Base-by-base conservation (phyloP, 140 eudicot genomes). In the Ambrosia hybrid region DNA sequence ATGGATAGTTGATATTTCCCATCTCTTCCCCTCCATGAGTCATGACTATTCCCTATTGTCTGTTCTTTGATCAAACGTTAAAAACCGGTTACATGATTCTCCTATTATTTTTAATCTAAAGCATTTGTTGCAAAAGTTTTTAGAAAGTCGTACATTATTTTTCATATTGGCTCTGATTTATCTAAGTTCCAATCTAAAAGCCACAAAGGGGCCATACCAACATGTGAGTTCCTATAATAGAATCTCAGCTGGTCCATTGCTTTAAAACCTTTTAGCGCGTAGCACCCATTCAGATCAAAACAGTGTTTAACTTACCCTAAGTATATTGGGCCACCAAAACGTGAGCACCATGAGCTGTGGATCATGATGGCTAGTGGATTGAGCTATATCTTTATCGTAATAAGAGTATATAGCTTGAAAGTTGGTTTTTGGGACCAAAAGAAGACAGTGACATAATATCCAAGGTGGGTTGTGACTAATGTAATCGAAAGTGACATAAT, bases 361-460 rank as follows among this genome's bases (percentile, higher is more conserved):
- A 36, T 57, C 37, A 14, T n/a, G 49, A 21, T 70, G 59, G 75
- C 36, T 76, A 37, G 58, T 37, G 57, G 51, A 55, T 61, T 58
- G 64, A 57, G 68, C 57, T 72, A 48, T 48, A 61, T 70, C 76
- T 49, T 60, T 51, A 21, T 43, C 51, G 59, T 15, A 13, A 48
- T 37, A 59, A 8, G 6, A 41, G 46, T 41, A 41, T 41, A 41
- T 11, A n/a, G 16, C n/a, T 33, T 63, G 69, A 64, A 37, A 56
- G 48, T 78, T 56, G 78, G 51, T 72, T 79, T 48, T 59, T 38
- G 83, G 83, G 83, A 79, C 83, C 83, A 66, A 70, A 5, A 36
- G 30, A 58, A 73, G 83, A 79, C 15, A 73, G 33, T 39, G 71
- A 73, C 71, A 9, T 51, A 49, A 13, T 79, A 73, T 79, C 79